Percentiles rank a stretch among this genome's conserved stretches.
Evolutionary conservation across 148 eudicot genomes (phyloP).

Genomic region (Fagopyrum tataricum): DNA sequence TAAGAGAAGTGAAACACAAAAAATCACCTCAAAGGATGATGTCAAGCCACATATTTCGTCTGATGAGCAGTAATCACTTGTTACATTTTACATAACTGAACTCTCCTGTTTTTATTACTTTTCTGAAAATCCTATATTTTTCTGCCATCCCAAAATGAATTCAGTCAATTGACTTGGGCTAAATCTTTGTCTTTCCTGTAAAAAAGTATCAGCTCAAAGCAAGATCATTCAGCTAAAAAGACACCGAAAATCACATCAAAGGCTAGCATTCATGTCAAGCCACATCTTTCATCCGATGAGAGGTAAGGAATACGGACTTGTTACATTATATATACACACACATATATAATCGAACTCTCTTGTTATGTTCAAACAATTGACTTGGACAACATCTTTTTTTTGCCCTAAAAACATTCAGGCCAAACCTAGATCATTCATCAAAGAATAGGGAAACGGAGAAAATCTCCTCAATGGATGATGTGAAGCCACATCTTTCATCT

Average conservation of each 20-base stretch:
- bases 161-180: no score
- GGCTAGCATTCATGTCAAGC: background rate
- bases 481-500: slow-evolving; percentile 7
- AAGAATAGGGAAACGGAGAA: background rate
- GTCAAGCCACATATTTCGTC: no score
- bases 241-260: background rate
- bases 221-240: background rate
- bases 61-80: no score
- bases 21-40: background rate
- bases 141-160: background rate
- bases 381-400: background rate
- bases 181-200: no score
- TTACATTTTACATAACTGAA: no score
- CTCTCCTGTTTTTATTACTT: no score
- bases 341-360: no score
- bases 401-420: background rate
- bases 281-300: no score
- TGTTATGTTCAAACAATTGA: background rate
- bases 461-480: background rate
- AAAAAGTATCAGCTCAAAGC: no score
- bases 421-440: slow-evolving; percentile 8
- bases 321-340: no score
- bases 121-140: no score
- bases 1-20: background rate
- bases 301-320: no score